A percentile compares a stretch with the other conserved stretches of the same genome.
Conservation (phyloP, 1,284 basidiomycete species). For the Marasmius fiardii region DNA sequence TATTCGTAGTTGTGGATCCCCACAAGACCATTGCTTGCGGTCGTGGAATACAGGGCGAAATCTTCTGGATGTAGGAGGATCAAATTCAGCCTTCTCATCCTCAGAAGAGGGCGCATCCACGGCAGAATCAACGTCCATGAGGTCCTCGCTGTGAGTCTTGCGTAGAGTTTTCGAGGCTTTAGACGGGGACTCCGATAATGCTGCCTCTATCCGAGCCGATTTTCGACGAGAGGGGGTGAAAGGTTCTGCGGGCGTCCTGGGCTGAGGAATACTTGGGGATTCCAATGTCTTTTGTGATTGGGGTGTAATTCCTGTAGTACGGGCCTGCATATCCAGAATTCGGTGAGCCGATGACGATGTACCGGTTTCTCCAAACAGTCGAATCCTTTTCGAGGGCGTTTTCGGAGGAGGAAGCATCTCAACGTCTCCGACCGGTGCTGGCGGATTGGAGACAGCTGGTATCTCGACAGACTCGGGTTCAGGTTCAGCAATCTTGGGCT, state of each 20-base stretch:
- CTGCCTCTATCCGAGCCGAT: not conserved
- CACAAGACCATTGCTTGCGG: not conserved
- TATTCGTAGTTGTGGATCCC: not conserved
- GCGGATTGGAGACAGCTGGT: not conserved
- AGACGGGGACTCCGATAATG: not conserved
- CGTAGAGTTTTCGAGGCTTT: not conserved
- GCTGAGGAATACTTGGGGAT: too few species aligned
- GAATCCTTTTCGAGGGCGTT: not conserved
- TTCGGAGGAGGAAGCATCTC: not conserved
- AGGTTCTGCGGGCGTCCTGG: not conserved
- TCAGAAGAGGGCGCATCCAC: not conserved
- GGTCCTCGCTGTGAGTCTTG: not conserved
- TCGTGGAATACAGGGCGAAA: not conserved
- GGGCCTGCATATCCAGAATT: not conserved
- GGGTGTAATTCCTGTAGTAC: not conserved
- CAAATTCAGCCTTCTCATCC: not conserved
- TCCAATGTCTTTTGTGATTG: not conserved
- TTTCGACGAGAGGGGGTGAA: not conserved
- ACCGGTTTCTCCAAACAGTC: not conserved
- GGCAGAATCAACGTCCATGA: not conserved
- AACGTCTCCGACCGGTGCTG: not conserved
- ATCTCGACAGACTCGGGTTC: not conserved
- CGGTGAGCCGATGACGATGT: not conserved
- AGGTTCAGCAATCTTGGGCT: constrained; percentile 1
- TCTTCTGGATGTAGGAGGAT: not conserved